A percentile compares a stretch with the other conserved stretches of the same genome.
These are phyloP conservation scores for Emergomyces orientalis DNA, from an alignment of 2,329 filamentous ascomycete genomes.

Conservation along the genomic window DNA sequence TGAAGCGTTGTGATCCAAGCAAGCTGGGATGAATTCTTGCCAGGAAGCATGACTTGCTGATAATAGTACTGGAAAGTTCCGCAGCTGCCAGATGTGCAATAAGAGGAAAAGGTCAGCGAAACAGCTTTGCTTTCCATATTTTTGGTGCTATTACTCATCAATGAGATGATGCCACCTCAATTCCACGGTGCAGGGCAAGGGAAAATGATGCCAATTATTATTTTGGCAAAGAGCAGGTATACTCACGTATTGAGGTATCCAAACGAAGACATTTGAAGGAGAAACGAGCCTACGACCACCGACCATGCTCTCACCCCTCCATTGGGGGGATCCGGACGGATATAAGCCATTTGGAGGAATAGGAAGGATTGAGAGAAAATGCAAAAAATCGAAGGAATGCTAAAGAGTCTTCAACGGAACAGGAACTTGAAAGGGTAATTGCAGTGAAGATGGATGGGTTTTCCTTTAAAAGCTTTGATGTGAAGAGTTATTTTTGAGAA, in stretches of 20 bases:
- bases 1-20: slow-evolving; percentile 12
- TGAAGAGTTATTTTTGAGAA: neutral
- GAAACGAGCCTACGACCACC: slow-evolving; percentile 2
- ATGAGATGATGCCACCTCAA: neutral
- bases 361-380: neutral
- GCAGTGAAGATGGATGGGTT: neutral
- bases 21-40: slow-evolving; percentile 5
- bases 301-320: slow-evolving; percentile 1
- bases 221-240: neutral
- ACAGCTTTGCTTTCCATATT: neutral
- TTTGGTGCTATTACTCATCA: neutral
- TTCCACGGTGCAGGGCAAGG: neutral
- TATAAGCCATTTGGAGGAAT: slow-evolving; percentile 1
- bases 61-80: slow-evolving; percentile 14
- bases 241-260: slow-evolving; percentile 5
- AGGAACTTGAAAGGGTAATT: neutral
- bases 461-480: neutral
- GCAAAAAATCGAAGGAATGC: neutral
- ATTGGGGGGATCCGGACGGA: slow-evolving; percentile 5
- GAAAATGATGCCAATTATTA: neutral
- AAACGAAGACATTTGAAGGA: slow-evolving; percentile 5
- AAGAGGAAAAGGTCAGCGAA: neutral
- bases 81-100: slow-evolving; percentile 3
- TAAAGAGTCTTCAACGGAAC: neutral
- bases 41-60: slow-evolving; percentile 3